phyloP scores from a whole-genome alignment of 2,329 filamentous ascomycete genomes.

The Pseudopyrenochaeta lycopersici region DNA sequence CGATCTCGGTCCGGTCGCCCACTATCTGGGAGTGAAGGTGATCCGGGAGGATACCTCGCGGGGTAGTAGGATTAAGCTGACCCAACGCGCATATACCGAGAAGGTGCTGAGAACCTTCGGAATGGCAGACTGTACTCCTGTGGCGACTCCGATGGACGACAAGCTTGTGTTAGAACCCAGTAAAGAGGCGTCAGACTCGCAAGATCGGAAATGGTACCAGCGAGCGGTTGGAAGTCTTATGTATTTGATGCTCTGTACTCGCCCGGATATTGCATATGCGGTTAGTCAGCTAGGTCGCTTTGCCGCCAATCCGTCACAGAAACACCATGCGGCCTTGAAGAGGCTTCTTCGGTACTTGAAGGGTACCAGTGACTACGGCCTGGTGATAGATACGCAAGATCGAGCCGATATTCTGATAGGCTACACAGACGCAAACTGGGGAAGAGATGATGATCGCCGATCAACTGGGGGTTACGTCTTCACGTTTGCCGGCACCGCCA shows the following conservation, averaged over 20 bases:
- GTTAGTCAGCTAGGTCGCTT: slow-evolving; percentile 16
- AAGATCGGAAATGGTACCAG: too few species aligned
- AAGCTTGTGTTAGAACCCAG: too few species aligned
- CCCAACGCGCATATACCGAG: slow-evolving; percentile 29
- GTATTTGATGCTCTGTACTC: too few species aligned
- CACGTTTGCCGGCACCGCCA: too few species aligned
- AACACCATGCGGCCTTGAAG: slow-evolving; percentile 11
- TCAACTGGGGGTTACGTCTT: background rate
- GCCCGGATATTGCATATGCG: slow-evolving; percentile 14
- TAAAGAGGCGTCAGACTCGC: too few species aligned
- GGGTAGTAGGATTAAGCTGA: slow-evolving; percentile 1
- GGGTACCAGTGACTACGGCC: slow-evolving; percentile 6
- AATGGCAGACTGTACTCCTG: slow-evolving; percentile 11
- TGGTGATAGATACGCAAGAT: slow-evolving; percentile 1
- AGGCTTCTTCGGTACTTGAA: slow-evolving; percentile 5
- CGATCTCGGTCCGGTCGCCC: slow-evolving; percentile 24
- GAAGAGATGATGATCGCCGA: too few species aligned
- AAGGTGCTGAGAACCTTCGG: slow-evolving; percentile 21
- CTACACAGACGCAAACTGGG: too few species aligned
- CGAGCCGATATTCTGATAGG: background rate
- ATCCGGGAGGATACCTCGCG: slow-evolving; percentile 8
- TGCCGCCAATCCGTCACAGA: slow-evolving; percentile 7
- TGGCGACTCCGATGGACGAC: slow-evolving; percentile 13
- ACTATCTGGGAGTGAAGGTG: slow-evolving; percentile 36
- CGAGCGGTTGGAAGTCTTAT: too few species aligned